Evolutionary conservation across 2,329 filamentous ascomycete species (phyloP), one percentile per base, ranked within the genome.

Genomic region (Sporothrix schenckii): DNA sequence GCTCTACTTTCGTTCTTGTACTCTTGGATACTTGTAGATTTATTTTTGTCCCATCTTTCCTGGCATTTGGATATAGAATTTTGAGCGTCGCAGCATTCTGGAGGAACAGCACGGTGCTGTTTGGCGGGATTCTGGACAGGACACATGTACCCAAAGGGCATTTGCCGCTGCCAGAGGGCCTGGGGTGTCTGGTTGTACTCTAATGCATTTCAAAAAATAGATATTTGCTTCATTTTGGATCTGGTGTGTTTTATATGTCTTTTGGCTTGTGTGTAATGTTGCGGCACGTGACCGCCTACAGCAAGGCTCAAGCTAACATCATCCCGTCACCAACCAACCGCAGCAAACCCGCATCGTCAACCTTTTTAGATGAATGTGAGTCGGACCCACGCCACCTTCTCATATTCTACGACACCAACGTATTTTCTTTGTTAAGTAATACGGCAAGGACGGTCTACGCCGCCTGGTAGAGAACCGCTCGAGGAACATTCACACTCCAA

Each of bases 21-120:
- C 30, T 66, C 14, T 50, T 41, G 44, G 10, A 54, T 9, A 53
- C 47, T 44, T 63, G 66, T 52, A 58, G 52, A 60, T 61, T 50
- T 52, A 24, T 21, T 61, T 24, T n/a, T 7, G 27, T 68, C 53
- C 13, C 19, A 27, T 58, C 30, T 19, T 66, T n/a, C 16, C 65
- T 24, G 4, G 47, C 49, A 56, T 68, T 49, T 63, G 54, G n/a
- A 30, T 52, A 50, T 67, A 52, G 21, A 39, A 30, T 52, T 53
- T 70, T 52, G 14, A 21, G 60, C 24, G 11, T 5, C 4, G 5
- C 56, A 63, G 39, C 58, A 63, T 34, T 34, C 24, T 5, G n/a
- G 24, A 19, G 30, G 27, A 52, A 27, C 47, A 53, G 11, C 63
- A 65, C 24, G 44, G 44, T 41, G 16, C 61, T 24, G 44, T 65